Evolutionary conservation across 352 stramenopile genomes (phyloP), one percentile per base, ranked within the genome.

Genomic region (Plasmopara viticola): DNA sequence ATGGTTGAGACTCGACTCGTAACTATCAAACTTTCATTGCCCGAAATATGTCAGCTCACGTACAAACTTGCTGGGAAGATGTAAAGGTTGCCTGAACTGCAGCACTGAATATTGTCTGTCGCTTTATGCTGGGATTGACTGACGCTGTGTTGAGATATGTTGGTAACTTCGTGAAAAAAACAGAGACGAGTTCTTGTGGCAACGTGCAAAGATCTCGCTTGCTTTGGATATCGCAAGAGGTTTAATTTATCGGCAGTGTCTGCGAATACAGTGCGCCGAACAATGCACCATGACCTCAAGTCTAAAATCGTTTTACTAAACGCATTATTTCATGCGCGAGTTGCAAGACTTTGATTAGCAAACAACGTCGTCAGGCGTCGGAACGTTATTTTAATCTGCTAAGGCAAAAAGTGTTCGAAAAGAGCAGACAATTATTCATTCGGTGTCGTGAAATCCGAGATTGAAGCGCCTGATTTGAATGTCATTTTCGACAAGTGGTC

Each of bases 391-490:
- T 6, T 96, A 84, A 83, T 93, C 84, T 13, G 86, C 86, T 0
- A 86, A 51, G 81, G 81, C 54, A 77, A 87, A 37, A 84, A 86
- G 29, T 95, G 90, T 68, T 90, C 73, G 33, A 77, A 93, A 44
- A 87, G 89, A 48, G 83, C 84, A 13, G 87, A 96, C 52, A 83
- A 95, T 31, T 96, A 92, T 61, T 91, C 81, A 28, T 73, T 95
- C 18, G 87, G 86, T 31, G 78, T 95, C 33, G 79, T 93, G 44
- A 56, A 90, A 2, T 86, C 76, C 1, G 82, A 93, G 50, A 72
- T 90, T 39, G 59, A 82, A 29, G 42, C 60, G 4, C 82, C 82
- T 12, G 90, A 84, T 55, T 60, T 67, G 1, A 54, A 72, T 28
- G 59, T 86, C 25, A 66, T 48, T 55, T 90, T 10, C 63, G 60